phyloP scores from a whole-genome alignment of 208 protist genomes.

The Porcisia deanei region DNA sequence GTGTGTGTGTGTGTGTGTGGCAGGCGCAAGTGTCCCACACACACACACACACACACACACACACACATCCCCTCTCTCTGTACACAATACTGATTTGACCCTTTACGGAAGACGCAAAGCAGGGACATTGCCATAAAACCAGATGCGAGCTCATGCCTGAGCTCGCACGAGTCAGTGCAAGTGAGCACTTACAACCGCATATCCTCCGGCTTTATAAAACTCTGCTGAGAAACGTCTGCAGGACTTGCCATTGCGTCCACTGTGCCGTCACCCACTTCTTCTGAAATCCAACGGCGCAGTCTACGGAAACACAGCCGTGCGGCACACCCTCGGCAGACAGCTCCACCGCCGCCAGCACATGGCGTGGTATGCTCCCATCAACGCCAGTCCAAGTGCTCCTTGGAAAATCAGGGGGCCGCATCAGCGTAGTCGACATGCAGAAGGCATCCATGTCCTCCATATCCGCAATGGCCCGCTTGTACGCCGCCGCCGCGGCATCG shows the following conservation, averaged over 20 bases:
- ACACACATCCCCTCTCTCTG: not conserved
- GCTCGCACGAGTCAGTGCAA: not conserved
- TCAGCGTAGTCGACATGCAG: not conserved
- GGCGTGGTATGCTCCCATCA: conserved; percentile 9
- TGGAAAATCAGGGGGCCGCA: not conserved
- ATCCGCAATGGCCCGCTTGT: conserved; percentile 16
- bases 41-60: no score
- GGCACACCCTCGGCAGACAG: conserved; percentile 22
- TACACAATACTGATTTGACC: not conserved
- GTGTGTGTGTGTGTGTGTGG: not conserved
- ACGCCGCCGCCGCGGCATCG: conserved; percentile 1
- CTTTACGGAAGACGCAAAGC: not conserved
- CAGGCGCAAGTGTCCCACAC: not conserved
- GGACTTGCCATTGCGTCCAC: conserved; percentile 46
- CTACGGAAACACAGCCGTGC: conserved; percentile 58
- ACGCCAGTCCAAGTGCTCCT: not conserved
- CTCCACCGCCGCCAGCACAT: conserved; percentile 14
- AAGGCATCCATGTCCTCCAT: conserved; percentile 42
- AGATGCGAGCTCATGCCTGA: not conserved
- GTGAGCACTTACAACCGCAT: not conserved
- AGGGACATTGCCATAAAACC: not conserved
- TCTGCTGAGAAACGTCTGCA: conserved; percentile 39
- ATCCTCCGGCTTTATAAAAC: conserved; percentile 14
- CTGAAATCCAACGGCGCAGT: conserved; percentile 70
- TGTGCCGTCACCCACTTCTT: conserved; percentile 55